Conservation (phyloP, 2,329 filamentous ascomycete genomes). For the Talaromyces verruculosus region DNA sequence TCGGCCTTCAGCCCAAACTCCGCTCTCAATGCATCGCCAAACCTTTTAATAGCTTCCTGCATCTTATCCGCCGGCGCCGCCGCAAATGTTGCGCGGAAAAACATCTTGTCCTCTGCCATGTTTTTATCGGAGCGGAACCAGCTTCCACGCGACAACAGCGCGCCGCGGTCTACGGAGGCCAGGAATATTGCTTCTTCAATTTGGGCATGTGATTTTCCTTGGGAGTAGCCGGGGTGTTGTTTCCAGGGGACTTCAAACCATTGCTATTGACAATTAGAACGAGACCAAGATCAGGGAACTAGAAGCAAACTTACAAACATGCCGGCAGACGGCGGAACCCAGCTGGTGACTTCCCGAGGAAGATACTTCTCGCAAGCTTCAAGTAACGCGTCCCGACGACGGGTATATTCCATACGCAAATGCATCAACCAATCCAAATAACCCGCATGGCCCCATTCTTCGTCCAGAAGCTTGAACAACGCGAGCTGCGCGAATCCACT, state of each 20-base stretch:
- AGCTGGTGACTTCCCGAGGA: conserved; percentile 70
- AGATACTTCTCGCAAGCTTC: conserved; percentile 74
- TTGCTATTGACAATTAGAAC: conserved; percentile 34
- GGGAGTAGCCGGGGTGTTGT: conserved; percentile 44
- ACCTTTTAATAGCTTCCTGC: conserved; percentile 68
- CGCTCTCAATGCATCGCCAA: conserved; percentile 70
- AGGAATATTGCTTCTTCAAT: conserved; percentile 88
- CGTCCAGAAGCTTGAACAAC: conserved; percentile 85
- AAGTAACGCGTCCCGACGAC: conserved; percentile 72
- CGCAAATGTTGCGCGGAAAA: conserved; percentile 88
- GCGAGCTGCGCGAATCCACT: conserved; percentile 80
- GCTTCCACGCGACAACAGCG: conserved; percentile 78
- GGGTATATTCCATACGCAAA: conserved; percentile 77
- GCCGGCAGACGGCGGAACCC: conserved; percentile 75
- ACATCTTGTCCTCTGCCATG: conserved; percentile 63
- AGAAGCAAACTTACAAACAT: conserved; percentile 76
- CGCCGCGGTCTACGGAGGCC: conserved; percentile 70
- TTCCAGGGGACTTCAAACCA: conserved; percentile 51
- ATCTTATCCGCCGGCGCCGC: conserved; percentile 72
- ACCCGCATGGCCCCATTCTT: conserved; percentile 88
- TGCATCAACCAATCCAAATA: conserved; percentile 88
- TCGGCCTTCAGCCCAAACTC: conserved; percentile 52
- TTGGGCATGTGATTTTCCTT: conserved; percentile 40
- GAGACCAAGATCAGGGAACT: not conserved
- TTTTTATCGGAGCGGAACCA: conserved; percentile 84